These are phyloP conservation scores for Pythium chondricola DNA, from an alignment of 352 stramenopile species.

Conservation along the genomic window DNA sequence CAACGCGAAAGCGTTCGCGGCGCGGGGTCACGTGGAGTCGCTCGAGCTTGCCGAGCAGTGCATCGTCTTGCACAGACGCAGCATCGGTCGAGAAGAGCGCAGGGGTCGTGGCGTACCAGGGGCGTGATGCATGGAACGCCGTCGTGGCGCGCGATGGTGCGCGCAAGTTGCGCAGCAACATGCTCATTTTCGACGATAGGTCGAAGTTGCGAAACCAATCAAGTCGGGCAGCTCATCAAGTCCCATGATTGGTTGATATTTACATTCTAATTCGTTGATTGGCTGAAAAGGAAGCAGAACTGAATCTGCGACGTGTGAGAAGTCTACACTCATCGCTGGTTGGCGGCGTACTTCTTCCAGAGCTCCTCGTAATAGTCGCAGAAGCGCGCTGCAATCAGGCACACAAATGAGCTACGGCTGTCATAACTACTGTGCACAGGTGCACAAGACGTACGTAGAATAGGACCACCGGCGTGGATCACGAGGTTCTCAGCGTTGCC, in stretches of 20 bases:
- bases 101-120: slow-evolving; percentile 6
- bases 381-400: slow-evolving; percentile 31
- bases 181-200: slow-evolving; percentile 6
- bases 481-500: slow-evolving; percentile 66
- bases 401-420: background rate
- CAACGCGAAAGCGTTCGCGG: slow-evolving; percentile 61
- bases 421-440: background rate
- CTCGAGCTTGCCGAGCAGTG: slow-evolving; percentile 26
- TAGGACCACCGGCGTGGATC: slow-evolving; percentile 38
- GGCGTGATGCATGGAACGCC: background rate
- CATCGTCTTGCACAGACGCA: slow-evolving; percentile 3
- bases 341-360: slow-evolving; percentile 43
- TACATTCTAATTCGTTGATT: background rate
- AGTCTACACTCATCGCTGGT: slow-evolving; percentile 12
- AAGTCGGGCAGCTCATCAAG: slow-evolving; percentile 6
- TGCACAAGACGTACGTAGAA: slow-evolving; percentile 31
- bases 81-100: slow-evolving; percentile 2
- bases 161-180: slow-evolving; percentile 37
- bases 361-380: slow-evolving; percentile 55
- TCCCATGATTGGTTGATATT: slow-evolving; percentile 10
- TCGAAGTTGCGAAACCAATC: slow-evolving; percentile 19
- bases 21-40: slow-evolving; percentile 23
- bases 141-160: slow-evolving; percentile 13
- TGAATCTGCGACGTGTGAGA: too few relatives aligned
- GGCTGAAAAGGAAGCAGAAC: background rate